Conservation (phyloP, 169 alveolate species). For the Plasmodium relictum region DNA sequence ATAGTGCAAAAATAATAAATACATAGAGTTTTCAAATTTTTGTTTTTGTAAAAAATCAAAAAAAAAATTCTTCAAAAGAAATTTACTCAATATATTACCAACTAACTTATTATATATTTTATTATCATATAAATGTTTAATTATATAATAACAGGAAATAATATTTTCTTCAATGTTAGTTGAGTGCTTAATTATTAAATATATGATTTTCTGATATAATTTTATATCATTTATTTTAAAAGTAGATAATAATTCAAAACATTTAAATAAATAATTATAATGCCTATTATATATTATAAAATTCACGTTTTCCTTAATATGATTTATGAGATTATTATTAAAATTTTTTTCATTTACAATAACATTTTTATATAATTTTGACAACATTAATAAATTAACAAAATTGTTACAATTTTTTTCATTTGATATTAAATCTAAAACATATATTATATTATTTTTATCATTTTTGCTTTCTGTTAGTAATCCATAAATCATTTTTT, state of each 20-base stretch:
- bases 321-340: not conserved
- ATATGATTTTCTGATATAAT: constrained; percentile 8
- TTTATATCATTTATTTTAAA: constrained; percentile 25
- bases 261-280: constrained; percentile 9
- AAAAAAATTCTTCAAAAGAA: constrained; percentile 19
- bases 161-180: constrained; percentile 25
- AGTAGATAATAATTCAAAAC: constrained; percentile 22
- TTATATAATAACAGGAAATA: constrained; percentile 31
- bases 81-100: constrained; percentile 4
- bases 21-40: constrained; percentile 2
- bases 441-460: not conserved
- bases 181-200: constrained; percentile 19
- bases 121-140: constrained; percentile 30
- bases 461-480: not conserved
- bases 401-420: not conserved
- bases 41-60: constrained; percentile 18
- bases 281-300: constrained; percentile 5
- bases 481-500: not conserved
- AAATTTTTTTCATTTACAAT: not conserved
- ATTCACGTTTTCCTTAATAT: constrained; percentile 2
- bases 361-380: constrained; percentile 8
- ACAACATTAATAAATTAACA: not conserved
- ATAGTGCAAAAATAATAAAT: constrained; percentile 24
- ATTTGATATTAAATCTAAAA: not conserved
- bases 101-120: constrained; percentile 11